Conservation (phyloP, 2,329 filamentous ascomycete genomes). For the Ophiostoma ips region DNA sequence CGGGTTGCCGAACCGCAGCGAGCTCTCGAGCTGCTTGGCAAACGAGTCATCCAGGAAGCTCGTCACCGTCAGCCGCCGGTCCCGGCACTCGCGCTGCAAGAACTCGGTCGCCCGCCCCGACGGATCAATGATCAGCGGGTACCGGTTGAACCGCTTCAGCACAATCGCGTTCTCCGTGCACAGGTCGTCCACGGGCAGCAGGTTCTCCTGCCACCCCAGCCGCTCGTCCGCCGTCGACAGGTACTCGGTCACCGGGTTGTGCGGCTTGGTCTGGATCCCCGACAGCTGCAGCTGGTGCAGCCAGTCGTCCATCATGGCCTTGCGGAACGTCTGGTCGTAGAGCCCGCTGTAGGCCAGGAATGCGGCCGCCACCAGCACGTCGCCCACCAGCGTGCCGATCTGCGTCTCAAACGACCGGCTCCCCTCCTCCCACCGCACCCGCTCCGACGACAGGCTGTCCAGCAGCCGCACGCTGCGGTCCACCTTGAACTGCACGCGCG, state of each 20-base stretch:
- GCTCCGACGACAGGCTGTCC: constrained; percentile 88
- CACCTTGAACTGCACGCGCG: constrained; percentile 92
- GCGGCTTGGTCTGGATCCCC: constrained; percentile 84
- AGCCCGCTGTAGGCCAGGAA: constrained; percentile 95
- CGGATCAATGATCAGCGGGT: constrained; percentile 95
- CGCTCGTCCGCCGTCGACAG: constrained; percentile 92
- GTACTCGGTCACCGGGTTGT: constrained; percentile 92
- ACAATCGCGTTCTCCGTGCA: constrained; percentile 99
- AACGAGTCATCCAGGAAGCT: constrained; percentile 98
- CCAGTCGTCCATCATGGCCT: constrained; percentile 97
- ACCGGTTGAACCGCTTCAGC: constrained; percentile 93
- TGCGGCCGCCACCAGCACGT: constrained; percentile 89
- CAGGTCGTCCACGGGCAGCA: constrained; percentile 85
- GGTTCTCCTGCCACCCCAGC: constrained; percentile 87
- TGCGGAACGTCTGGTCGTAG: constrained; percentile 96
- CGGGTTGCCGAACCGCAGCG: constrained; percentile 91
- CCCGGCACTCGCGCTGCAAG: constrained; percentile 73
- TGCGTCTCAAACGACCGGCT: constrained; percentile 98
- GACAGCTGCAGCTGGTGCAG: constrained; percentile 82
- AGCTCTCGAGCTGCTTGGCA: constrained; percentile 94
- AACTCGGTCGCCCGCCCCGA: constrained; percentile 92
- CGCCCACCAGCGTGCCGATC: constrained; percentile 89
- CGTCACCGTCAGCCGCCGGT: constrained; percentile 84
- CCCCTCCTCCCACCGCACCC: constrained; percentile 86
- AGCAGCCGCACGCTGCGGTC: constrained; percentile 88